Evolutionary conservation across 1,284 basidiomycete genomes (phyloP).

Genomic region (Trichosporon asahii): DNA sequence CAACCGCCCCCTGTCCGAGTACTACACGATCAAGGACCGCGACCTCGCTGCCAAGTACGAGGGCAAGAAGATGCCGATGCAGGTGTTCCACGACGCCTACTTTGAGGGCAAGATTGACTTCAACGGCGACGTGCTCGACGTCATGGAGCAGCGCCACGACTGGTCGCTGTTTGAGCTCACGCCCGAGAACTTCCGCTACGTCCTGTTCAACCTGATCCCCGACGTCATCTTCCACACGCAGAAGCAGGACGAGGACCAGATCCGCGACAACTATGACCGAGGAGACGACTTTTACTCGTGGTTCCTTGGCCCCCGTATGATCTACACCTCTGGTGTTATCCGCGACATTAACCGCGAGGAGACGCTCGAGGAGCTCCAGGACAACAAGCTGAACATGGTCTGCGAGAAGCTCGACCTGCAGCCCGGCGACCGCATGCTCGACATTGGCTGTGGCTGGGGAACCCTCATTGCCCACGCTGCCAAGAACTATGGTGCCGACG

Average conservation of each 20-base stretch:
- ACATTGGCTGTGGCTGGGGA: constrained; percentile 97
- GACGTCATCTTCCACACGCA: constrained; percentile 89
- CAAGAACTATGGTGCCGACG: constrained; percentile 94
- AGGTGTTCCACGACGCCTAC: constrained; percentile 95
- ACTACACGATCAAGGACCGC: constrained; percentile 84
- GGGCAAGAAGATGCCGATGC: constrained; percentile 90
- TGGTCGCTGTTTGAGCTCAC: constrained; percentile 80
- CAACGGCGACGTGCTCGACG: constrained; percentile 92
- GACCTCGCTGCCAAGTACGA: constrained; percentile 75
- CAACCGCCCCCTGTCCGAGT: constrained; percentile 77
- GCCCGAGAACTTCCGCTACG: constrained; percentile 78
- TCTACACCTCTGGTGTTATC: constrained; percentile 94
- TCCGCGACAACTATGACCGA: constrained; percentile 95
- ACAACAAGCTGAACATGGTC: constrained; percentile 94
- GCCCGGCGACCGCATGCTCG: constrained; percentile 74
- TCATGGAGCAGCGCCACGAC: constrained; percentile 91
- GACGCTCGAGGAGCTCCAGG: constrained; percentile 92
- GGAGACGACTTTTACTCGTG: constrained; percentile 92
- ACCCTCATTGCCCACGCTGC: constrained; percentile 91
- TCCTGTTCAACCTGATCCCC: constrained; percentile 81
- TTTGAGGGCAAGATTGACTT: constrained; percentile 96
- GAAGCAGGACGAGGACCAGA: constrained; percentile 89
- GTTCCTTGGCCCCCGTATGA: constrained; percentile 56
- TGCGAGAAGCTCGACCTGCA: constrained; percentile 91
- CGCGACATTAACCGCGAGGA: constrained; percentile 70